These are phyloP conservation scores for Pezizomycotina sp. DNA, from an alignment of 2,329 filamentous ascomycete species.

Conservation along the genomic window DNA sequence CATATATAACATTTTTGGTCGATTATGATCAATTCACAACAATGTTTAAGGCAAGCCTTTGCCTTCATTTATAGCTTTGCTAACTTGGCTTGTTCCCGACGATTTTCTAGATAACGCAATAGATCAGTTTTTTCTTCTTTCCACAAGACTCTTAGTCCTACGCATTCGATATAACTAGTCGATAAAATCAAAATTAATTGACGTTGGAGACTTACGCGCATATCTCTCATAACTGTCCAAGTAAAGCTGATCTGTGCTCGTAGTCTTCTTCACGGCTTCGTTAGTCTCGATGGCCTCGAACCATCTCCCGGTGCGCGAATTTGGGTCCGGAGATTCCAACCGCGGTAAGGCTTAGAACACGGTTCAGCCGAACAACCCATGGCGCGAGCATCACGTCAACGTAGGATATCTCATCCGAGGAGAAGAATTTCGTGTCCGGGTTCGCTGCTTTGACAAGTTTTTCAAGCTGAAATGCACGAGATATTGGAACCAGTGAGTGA, in stretches of 20 bases:
- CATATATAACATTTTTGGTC: no score
- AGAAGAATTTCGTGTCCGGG: conserved; percentile 24
- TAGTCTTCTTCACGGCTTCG: conserved; percentile 29
- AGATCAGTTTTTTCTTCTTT: neutral
- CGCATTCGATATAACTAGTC: neutral
- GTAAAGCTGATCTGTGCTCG: conserved; percentile 39
- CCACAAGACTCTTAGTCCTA: neutral
- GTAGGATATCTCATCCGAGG: conserved; percentile 27
- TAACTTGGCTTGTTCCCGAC: conserved; percentile 42
- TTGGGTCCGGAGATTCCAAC: conserved; percentile 28
- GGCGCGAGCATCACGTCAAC: conserved; percentile 31
- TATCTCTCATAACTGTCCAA: conserved; percentile 50
- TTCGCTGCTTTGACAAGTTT: conserved; percentile 29
- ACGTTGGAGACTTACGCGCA: conserved; percentile 33
- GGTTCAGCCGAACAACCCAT: conserved; percentile 30
- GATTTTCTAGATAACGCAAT: conserved; percentile 34
- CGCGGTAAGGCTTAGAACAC: conserved; percentile 30
- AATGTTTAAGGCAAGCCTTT: conserved; percentile 35
- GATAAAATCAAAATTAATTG: conserved; percentile 2
- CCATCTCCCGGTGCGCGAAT: no score
- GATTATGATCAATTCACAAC: no score
- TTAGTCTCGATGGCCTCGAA: conserved; percentile 30
- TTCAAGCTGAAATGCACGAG: conserved; percentile 22
- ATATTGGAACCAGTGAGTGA: conserved; percentile 7
- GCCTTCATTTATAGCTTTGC: conserved; percentile 43